Evolutionary conservation across 225 moss, liverwort and hornwort genomes (phyloP).

Genomic region (Physcomitrium patens): DNA sequence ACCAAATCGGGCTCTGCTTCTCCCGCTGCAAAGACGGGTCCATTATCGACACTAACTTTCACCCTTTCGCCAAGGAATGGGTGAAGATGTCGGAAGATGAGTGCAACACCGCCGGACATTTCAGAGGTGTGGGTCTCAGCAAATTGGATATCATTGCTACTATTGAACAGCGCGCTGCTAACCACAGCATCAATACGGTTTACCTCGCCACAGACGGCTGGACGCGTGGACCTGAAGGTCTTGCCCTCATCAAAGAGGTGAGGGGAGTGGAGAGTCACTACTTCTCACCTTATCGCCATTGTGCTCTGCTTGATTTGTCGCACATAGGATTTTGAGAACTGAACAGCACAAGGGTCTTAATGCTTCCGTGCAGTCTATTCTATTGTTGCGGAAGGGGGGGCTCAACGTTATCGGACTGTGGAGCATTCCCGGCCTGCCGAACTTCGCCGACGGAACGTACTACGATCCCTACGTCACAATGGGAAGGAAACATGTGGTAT

Average conservation of each 20-base stretch:
- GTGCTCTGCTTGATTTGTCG: not conserved
- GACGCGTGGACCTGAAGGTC: conserved; percentile 58
- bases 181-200: conserved; percentile 30
- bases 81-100: conserved; percentile 36
- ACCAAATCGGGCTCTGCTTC: conserved; percentile 67
- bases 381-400: conserved; percentile 38
- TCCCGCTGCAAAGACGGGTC: conserved; percentile 63
- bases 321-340: not conserved
- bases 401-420: conserved; percentile 55
- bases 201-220: conserved; percentile 79
- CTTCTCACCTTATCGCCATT: not conserved
- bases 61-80: conserved; percentile 43
- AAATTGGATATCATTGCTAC: conserved; percentile 50
- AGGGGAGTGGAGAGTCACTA: not conserved
- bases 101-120: conserved; percentile 14
- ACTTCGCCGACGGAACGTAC: conserved; percentile 46
- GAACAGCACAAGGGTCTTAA: no score
- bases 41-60: conserved; percentile 46
- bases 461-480: conserved; percentile 23
- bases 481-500: conserved; percentile 16
- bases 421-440: conserved; percentile 50
- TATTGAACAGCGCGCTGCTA: conserved; percentile 49
- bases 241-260: conserved; percentile 50
- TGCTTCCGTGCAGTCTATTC: conserved; percentile 41
- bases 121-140: conserved; percentile 49